Evolutionary conservation across 2,329 filamentous ascomycete species (phyloP).

Genomic region (Fusarium denticulatum): DNA sequence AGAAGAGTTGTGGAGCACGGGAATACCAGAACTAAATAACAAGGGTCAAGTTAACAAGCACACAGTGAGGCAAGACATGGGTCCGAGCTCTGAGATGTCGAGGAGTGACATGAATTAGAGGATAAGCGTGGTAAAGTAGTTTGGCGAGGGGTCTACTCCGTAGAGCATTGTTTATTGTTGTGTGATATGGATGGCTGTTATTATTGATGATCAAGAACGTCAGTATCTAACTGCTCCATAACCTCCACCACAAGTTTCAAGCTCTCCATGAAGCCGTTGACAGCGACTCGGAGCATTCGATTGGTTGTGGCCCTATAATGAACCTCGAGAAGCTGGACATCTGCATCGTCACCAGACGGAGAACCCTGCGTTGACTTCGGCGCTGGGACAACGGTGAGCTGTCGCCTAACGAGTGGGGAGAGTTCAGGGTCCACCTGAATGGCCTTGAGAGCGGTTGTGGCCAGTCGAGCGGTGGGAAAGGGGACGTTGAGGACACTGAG

Average conservation of each 20-base stretch:
- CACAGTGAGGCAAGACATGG: slow-evolving; percentile 11
- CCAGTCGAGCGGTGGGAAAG: slow-evolving; percentile 82
- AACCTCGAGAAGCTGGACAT: slow-evolving; percentile 68
- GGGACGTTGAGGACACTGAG: slow-evolving; percentile 78
- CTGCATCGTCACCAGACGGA: slow-evolving; percentile 27
- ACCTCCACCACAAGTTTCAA: slow-evolving; percentile 84
- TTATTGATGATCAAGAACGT: slow-evolving; percentile 67
- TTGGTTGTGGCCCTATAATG: slow-evolving; percentile 91
- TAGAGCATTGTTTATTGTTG: slow-evolving; percentile 11
- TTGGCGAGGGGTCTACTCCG: background rate
- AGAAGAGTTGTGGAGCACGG: slow-evolving; percentile 8
- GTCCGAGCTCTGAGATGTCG: background rate
- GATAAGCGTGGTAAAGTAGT: background rate
- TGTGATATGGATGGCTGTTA: slow-evolving; percentile 1
- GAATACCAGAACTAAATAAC: slow-evolving; percentile 33
- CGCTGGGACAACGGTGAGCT: slow-evolving; percentile 66
- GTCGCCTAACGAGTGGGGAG: slow-evolving; percentile 81
- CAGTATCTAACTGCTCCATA: slow-evolving; percentile 89
- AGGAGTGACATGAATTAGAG: background rate
- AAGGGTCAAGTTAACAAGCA: slow-evolving; percentile 2
- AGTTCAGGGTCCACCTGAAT: slow-evolving; percentile 89
- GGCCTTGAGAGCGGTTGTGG: slow-evolving; percentile 76
- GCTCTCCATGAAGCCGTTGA: slow-evolving; percentile 96
- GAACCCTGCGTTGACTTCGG: slow-evolving; percentile 37
- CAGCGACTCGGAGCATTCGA: slow-evolving; percentile 93